Base-by-base conservation (phyloP, 2,329 filamentous ascomycete genomes). In the Clonostachys chloroleuca region DNA sequence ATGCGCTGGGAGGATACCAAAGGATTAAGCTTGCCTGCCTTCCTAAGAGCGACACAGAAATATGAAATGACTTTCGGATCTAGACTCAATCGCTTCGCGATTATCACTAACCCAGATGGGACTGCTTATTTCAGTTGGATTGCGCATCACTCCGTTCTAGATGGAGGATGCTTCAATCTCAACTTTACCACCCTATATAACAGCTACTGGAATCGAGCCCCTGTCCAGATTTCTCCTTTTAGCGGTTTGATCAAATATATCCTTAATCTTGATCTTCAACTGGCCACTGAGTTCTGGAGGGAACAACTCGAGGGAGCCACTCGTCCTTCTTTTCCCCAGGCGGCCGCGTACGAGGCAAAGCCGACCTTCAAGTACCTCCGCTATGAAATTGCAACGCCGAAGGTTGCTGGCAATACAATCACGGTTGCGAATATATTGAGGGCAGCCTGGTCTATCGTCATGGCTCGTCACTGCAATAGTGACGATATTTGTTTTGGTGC, bases 401-500 rank as follows among this genome's bases (percentile, higher is more conserved):
- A 43, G 42, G 34, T 18, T n/a, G 24, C 8, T 33, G 42, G 34
- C 5, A 34, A 34, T 10, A 44, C 51, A 14, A 48, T 51, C 13
- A 57, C 51, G 12, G 48, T 46, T 3, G 52, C 57, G 8, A 52
- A 52, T 2, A 35, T 59, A 7, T 34, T 62, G 6, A 54, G 56
- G 5, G 58, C 59, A 1, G 60, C 61, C 3, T 64, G 60, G 60
- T 60, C 57, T 1, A 24, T 63, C n/a, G 40, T 54, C 9, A 43
- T 54, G 6, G 43, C 51, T 5, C 44, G 46, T 2, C 50, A 57
- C 20, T 53, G 52, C n/a, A 51, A 49, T 3, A 45, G 47, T 10
- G 44, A 50, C 6, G 53, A 56, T 12, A 44, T 62, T 1, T 42
- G 54, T 4, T 64, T 60, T 40, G 60, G 59, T 2, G 34, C 45